phyloP scores from a whole-genome alignment of 2,329 filamentous ascomycete species.

The Blastomyces emzantsi region DNA sequence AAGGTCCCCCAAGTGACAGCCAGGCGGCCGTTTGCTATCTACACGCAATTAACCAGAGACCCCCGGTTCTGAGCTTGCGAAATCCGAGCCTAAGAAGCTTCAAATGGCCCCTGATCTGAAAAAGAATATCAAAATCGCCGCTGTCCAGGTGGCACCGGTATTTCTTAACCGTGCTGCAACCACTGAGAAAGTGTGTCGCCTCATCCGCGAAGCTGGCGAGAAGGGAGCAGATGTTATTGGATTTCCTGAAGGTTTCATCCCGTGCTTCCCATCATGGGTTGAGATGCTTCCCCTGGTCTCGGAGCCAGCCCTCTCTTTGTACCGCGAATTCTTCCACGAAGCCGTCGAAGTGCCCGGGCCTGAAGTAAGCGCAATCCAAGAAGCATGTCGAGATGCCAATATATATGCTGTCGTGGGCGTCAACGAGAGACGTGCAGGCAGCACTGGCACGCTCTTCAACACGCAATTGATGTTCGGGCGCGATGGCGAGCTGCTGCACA shows the following conservation, averaged over 20 bases:
- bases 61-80: neutral
- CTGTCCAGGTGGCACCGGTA: constrained; percentile 9
- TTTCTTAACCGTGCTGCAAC: constrained; percentile 8
- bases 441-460: constrained; percentile 7
- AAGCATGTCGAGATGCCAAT: constrained; percentile 3
- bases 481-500: constrained; percentile 9
- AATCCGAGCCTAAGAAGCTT: neutral
- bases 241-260: constrained; percentile 9
- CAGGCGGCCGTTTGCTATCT: neutral
- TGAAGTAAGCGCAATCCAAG: constrained; percentile 6
- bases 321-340: constrained; percentile 8
- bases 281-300: neutral
- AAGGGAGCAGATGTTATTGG: constrained; percentile 8
- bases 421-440: constrained; percentile 7
- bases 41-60: neutral
- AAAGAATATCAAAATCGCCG: constrained; percentile 4
- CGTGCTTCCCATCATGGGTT: constrained; percentile 6
- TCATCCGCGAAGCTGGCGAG: constrained; percentile 9
- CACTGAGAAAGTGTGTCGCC: constrained; percentile 9
- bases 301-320: constrained; percentile 3
- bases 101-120: neutral
- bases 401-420: constrained; percentile 9
- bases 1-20: neutral
- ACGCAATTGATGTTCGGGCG: constrained; percentile 8
- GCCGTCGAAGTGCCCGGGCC: constrained; percentile 8